Base-by-base conservation (phyloP, 2,329 filamentous ascomycete genomes). In the Cyanodermella asteris region DNA sequence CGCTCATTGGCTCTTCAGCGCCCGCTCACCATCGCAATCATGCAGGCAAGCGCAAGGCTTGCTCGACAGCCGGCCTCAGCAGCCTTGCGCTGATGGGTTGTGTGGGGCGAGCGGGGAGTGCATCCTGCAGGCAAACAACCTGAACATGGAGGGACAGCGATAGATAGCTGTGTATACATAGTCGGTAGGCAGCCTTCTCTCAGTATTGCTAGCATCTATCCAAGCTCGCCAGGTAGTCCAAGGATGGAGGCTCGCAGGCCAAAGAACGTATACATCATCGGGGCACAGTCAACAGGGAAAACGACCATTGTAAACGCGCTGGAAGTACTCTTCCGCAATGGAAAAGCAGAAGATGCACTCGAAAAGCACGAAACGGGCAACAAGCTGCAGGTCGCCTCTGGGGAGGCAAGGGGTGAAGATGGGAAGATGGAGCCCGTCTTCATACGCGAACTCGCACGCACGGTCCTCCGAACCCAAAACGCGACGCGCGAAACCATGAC, bases 231-330 rank as follows among this genome's bases (percentile, higher is more conserved):
- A 13, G 7, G 19, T 11, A 33, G 11, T 36, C 32, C 10, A 27
- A 28, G 6, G 18, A 9, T 18, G 12, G 7, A 20, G n/a, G 11
- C 18, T 27, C 25, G 14, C 9, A 17, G 14, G 11, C 28, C 24
- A 24, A 30, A 22, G 16, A 36, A 28, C 18, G 44, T 56, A 16
- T 57, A 55, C 36, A 46, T 57, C 18, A 40, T 55, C 16, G 53
- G 54, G 3, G 45, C 53, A 3, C 53, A 55, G 22, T 53, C 44
- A 22, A 56, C 51, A 2, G 53, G 54, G 18, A 57, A 56, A 32
- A 55, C 50, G 2, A 56, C 54, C 1, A 39, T 58, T 2, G 41
- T 50, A 27, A 39, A 44, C 18, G 41, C 41, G 2, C 37, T 56
- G 3, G 35, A 37, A 13, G 26, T 15, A 0, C 30, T 36, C 6